Evolutionary conservation across 805 yeast genomes (phyloP).

Genomic region (Candida anglica): DNA sequence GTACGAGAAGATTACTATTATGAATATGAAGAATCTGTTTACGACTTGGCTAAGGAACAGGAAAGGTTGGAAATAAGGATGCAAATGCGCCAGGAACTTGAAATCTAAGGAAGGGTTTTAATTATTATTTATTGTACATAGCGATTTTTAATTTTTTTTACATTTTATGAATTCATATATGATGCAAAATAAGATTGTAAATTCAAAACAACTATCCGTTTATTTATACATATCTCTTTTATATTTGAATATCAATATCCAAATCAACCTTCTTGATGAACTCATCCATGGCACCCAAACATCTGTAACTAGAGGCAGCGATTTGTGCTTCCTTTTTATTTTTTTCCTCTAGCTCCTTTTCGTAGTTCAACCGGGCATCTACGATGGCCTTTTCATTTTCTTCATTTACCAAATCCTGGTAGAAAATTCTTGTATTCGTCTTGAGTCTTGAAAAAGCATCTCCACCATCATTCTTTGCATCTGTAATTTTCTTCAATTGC

Average conservation of each 20-base stretch:
- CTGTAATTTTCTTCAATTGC: conserved; percentile 32
- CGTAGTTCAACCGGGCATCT: conserved; percentile 47
- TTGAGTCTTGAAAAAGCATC: conserved; percentile 90
- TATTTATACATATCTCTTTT: too few species aligned
- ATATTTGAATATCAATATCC: conserved; percentile 25
- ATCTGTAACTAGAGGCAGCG: conserved; percentile 51
- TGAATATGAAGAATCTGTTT: conserved; percentile 11
- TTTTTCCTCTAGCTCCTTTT: conserved; percentile 34
- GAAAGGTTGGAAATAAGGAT: conserved; percentile 36
- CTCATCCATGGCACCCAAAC: conserved; percentile 55
- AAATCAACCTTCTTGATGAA: conserved; percentile 43
- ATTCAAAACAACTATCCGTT: too few species aligned
- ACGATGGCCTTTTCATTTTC: conserved; percentile 58
- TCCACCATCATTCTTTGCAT: conserved; percentile 41
- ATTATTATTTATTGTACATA: conserved; percentile 3
- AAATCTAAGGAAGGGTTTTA: conserved; percentile 7
- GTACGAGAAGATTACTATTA: conserved; percentile 8
- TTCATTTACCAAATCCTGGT: conserved; percentile 51
- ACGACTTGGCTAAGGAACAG: conserved; percentile 22
- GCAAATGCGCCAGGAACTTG: conserved; percentile 33
- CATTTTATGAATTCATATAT: not conserved
- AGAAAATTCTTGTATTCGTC: conserved; percentile 82
- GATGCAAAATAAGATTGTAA: too few species aligned
- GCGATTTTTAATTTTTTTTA: not conserved
- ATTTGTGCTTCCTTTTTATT: conserved; percentile 41